phyloP scores from a whole-genome alignment of 2,329 filamentous ascomycete genomes.

The Drechslerella coelobrocha region DNA sequence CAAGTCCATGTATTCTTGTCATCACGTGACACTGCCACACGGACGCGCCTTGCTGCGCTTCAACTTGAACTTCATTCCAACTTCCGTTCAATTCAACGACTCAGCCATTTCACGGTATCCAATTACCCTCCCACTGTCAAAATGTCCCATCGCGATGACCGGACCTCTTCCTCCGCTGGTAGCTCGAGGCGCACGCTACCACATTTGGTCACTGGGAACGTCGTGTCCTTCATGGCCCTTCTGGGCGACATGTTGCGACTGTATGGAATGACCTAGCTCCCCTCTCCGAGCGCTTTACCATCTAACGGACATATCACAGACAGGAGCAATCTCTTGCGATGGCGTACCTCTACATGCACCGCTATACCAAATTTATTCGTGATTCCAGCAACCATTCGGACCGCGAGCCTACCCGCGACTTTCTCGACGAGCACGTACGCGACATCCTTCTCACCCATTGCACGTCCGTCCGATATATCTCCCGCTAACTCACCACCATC shows the following conservation, averaged over 20 bases:
- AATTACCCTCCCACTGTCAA: neutral
- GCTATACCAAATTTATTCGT: conserved; percentile 55
- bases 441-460: conserved; percentile 14
- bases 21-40: too few relatives aligned
- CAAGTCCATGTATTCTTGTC: too few relatives aligned
- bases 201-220: conserved; percentile 30
- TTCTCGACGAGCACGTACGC: conserved; percentile 56
- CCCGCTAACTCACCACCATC: conserved; percentile 9
- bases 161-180: conserved; percentile 4
- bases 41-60: too few relatives aligned
- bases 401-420: conserved; percentile 42
- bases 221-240: conserved; percentile 54
- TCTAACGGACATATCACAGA: neutral
- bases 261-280: conserved; percentile 32
- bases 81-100: too few relatives aligned
- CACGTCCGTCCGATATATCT: conserved; percentile 1
- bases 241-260: conserved; percentile 56
- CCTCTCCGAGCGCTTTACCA: neutral
- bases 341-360: conserved; percentile 57
- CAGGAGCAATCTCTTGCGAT: conserved; percentile 56
- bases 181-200: conserved; percentile 1
- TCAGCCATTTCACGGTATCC: neutral
- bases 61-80: too few relatives aligned
- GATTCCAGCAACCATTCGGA: conserved; percentile 32
- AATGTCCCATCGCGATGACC: neutral